Base-by-base conservation (phyloP, 1,284 basidiomycete species). In the Cryptococcus wingfieldii region DNA sequence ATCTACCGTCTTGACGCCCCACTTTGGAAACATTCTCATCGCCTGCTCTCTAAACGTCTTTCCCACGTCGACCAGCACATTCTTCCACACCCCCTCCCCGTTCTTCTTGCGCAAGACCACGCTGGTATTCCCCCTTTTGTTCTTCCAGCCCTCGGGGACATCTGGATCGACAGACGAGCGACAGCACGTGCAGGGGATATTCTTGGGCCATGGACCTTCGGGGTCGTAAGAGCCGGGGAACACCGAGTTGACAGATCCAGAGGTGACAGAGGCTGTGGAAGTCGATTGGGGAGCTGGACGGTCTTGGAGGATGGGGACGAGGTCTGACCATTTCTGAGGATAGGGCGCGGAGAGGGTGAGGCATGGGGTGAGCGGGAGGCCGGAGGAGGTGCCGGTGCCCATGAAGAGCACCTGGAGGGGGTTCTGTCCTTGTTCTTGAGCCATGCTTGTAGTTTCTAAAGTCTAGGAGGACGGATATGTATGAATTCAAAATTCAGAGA, bases 31-130 rank as follows among this genome's bases (percentile, higher is more conserved):
- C 44, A 67, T 65, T 55, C 61, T 63, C 34, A 63, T 61, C 31
- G 76, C 74, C 55, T 75, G 66, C 50, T 76, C 71, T 51, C 74
- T 61, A 57, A 78, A 78, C n/a, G 73, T 76, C 66, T 78, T 79
- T 37, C 77, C 78, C 13, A 77, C 77, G 57, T 79, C 78, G 7
- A 79, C 70, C n/a, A 79, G 59, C 27, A 79, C 66, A 43, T 76
- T 79, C 55, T 65, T 67, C 61, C 65, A 72, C 51, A 61, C 55
- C 13, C 70, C 72, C 41, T 67, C 59, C 8, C 18, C 16, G 5
- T 48, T 63, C 47, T 63, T 55, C 49, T 64, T 68, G 37, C 71
- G 56, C 3, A 77, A 46, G 8, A 77, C 58, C 6, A 71, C 63
- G 25, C 69, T 65, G 10, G 74, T 75, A 60, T 78, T 78, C 5